phyloP scores from a whole-genome alignment of 1,284 basidiomycete genomes.

The Tilletia horrida region DNA sequence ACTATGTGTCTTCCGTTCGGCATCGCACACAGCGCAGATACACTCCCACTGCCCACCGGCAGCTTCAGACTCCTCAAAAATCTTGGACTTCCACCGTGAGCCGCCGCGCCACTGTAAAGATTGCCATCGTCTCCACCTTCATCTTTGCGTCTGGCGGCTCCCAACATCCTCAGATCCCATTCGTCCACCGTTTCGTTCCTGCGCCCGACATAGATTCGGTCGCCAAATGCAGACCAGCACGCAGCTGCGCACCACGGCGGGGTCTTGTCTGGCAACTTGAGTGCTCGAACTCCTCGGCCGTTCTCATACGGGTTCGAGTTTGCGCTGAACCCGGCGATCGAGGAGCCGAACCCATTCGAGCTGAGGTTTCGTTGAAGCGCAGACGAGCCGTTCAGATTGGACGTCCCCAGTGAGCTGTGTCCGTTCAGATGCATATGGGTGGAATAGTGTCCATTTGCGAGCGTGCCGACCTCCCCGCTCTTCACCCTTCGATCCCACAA shows the following conservation, averaged over 20 bases:
- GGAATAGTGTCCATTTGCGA: constrained; percentile 8
- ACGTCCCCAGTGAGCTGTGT: too few species aligned
- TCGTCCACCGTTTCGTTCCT: constrained; percentile 87
- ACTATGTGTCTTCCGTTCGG: constrained; percentile 86
- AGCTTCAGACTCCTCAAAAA: constrained; percentile 77
- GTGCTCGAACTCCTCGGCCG: constrained; percentile 67
- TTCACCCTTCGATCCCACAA: constrained; percentile 79
- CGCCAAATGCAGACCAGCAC: constrained; percentile 78
- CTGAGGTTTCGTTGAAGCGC: constrained; percentile 17
- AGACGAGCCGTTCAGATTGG: neutral
- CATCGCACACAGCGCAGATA: constrained; percentile 83
- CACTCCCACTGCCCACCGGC: constrained; percentile 81
- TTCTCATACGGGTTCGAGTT: constrained; percentile 15
- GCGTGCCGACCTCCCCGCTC: neutral
- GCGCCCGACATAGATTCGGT: constrained; percentile 83
- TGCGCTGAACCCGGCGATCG: neutral
- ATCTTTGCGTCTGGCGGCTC: constrained; percentile 10
- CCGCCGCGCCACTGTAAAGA: neutral
- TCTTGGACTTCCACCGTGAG: constrained; percentile 62
- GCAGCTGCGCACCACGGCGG: constrained; percentile 82
- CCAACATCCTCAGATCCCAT: constrained; percentile 70
- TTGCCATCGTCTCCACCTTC: neutral
- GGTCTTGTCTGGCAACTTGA: constrained; percentile 82
- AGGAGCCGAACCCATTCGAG: neutral
- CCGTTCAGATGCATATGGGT: constrained; percentile 10